Evolutionary conservation across 768 basidiomycete species (phyloP).

Genomic region (Tephrocybe sp.): DNA sequence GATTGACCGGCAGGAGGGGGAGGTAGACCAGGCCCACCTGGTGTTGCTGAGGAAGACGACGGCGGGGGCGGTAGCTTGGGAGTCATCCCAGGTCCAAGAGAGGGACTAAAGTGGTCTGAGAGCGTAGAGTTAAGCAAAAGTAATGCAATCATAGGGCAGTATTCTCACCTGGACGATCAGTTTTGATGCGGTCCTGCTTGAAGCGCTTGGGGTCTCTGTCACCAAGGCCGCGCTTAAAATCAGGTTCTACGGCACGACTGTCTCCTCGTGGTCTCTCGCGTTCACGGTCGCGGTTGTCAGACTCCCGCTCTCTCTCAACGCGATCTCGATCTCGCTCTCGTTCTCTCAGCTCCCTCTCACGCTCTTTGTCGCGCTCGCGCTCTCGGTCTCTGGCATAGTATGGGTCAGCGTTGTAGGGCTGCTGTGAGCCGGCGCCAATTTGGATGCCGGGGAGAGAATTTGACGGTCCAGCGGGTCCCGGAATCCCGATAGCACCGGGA

Average conservation of each 20-base stretch:
- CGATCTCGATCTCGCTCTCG: slow-evolving; percentile 40
- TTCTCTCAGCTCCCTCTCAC: slow-evolving; percentile 23
- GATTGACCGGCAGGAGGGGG: slow-evolving; percentile 11
- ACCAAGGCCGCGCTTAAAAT: slow-evolving; percentile 37
- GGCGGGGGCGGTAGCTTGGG: slow-evolving; percentile 39
- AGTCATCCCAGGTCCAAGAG: slow-evolving; percentile 34
- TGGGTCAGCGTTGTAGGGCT: slow-evolving; percentile 19
- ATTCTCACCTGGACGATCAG: slow-evolving; percentile 31
- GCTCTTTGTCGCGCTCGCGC: slow-evolving; percentile 25
- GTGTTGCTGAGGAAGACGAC: slow-evolving; percentile 25
- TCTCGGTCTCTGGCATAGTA: slow-evolving; percentile 25
- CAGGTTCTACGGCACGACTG: slow-evolving; percentile 18
- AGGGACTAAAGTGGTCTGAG: slow-evolving; percentile 39
- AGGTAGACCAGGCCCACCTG: slow-evolving; percentile 33
- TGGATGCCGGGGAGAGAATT: slow-evolving; percentile 19
- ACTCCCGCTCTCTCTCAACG: slow-evolving; percentile 26
- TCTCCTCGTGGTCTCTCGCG: slow-evolving; percentile 17
- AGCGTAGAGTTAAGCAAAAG: neutral
- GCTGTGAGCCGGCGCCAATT: slow-evolving; percentile 13
- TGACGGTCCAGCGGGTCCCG: slow-evolving; percentile 19
- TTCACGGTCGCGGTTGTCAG: slow-evolving; percentile 24
- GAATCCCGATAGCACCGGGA: slow-evolving; percentile 15
- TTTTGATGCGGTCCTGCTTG: slow-evolving; percentile 45
- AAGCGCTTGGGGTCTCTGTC: slow-evolving; percentile 62
- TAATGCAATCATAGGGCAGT: too few relatives aligned